phyloP scores from a whole-genome alignment of 1,284 basidiomycete species.

The Marasmius sp. region DNA sequence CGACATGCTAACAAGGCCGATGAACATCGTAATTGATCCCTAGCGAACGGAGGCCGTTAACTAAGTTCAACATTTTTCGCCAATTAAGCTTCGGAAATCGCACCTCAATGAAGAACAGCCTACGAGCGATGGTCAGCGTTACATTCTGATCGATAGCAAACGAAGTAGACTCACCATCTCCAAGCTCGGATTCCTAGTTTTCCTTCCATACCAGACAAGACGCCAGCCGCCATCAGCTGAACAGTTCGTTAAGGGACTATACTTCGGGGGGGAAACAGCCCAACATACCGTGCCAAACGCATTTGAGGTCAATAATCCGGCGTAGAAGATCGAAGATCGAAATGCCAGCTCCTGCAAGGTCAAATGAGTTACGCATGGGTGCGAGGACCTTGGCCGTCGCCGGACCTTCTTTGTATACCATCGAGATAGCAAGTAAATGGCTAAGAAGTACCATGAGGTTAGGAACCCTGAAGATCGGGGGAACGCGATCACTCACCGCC shows the following conservation, averaged over 20 bases:
- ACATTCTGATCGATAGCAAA: background rate
- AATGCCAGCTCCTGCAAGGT: constrained; percentile 58
- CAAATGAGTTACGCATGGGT: background rate
- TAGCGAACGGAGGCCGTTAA: constrained; percentile 18
- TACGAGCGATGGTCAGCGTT: constrained; percentile 17
- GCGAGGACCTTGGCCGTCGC: background rate
- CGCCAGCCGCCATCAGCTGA: constrained; percentile 68
- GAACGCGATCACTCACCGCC: constrained; percentile 28
- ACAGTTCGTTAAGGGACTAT: background rate
- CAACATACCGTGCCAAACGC: constrained; percentile 64
- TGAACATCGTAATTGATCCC: constrained; percentile 56
- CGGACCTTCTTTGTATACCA: constrained; percentile 66
- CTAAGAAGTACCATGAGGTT: constrained; percentile 11
- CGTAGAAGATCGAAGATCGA: constrained; percentile 69
- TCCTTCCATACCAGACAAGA: constrained; percentile 70
- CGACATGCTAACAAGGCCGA: constrained; percentile 59
- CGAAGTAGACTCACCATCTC: constrained; percentile 48
- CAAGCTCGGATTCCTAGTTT: constrained; percentile 69
- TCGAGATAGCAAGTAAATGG: constrained; percentile 58
- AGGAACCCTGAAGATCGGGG: background rate
- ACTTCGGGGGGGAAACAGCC: background rate
- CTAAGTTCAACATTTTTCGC: background rate
- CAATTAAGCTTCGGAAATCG: constrained; percentile 6
- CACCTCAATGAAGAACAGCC: constrained; percentile 67
- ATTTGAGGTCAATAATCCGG: constrained; percentile 70